These are phyloP conservation scores for Solanum acaule DNA, from an alignment of 257 asterid genomes.

Conservation along the genomic window DNA sequence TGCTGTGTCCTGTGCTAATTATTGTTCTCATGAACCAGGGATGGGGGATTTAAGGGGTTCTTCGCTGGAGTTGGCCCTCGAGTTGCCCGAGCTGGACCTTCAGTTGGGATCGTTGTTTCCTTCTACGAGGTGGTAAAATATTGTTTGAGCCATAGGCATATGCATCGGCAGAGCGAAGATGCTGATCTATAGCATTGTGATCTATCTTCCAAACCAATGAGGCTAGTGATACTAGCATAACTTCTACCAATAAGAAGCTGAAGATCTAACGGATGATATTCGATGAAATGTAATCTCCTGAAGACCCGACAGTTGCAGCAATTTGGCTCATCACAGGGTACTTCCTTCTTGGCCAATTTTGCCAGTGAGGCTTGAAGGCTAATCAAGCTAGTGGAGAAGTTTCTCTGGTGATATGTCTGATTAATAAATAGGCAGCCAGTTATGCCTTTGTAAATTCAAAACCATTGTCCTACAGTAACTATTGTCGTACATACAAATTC, in stretches of 20 bases:
- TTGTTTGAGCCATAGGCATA: conserved; percentile 27
- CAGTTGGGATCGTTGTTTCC: conserved; percentile 82
- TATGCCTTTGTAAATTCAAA: background rate
- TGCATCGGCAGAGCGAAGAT: background rate
- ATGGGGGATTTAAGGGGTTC: conserved; percentile 59
- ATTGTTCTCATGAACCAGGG: conserved; percentile 26
- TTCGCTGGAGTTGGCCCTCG: conserved; percentile 68
- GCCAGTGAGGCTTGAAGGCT: background rate
- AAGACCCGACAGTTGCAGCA: background rate
- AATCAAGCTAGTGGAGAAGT: background rate
- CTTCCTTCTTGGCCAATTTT: background rate
- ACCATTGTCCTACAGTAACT: background rate
- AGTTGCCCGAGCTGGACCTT: conserved; percentile 82
- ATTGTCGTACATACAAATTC: background rate
- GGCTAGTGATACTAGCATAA: background rate
- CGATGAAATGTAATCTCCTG: background rate
- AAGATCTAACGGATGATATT: background rate
- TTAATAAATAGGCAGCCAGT: background rate
- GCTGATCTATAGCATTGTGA: background rate
- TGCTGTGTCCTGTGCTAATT: background rate
- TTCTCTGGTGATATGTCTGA: background rate
- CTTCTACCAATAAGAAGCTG: background rate
- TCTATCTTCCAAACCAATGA: background rate
- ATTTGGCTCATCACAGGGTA: background rate
- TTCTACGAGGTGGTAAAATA: conserved; percentile 67